These are phyloP conservation scores for Trichocladium antarcticum DNA, from an alignment of 495 filamentous ascomycete species.

Conservation along the genomic window DNA sequence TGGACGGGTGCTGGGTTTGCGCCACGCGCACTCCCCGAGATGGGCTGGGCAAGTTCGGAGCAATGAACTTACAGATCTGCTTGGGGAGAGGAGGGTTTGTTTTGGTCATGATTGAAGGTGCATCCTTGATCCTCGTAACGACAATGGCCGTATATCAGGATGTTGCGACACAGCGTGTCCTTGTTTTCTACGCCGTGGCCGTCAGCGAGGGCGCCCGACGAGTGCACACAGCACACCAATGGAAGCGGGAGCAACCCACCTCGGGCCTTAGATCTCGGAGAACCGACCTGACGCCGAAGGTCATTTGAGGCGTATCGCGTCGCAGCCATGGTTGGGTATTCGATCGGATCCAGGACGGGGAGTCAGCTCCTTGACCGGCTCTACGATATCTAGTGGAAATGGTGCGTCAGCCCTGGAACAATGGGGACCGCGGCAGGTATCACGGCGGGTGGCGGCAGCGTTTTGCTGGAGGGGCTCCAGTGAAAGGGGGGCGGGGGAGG, in stretches of 20 bases:
- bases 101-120: slow-evolving; percentile 78
- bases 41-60: not conserved
- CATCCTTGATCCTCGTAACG: slow-evolving; percentile 86
- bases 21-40: not conserved
- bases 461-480: not conserved
- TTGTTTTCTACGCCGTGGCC: slow-evolving; percentile 41
- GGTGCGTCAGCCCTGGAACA: slow-evolving; percentile 4
- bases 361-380: slow-evolving; percentile 15
- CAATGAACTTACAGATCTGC: slow-evolving; percentile 46
- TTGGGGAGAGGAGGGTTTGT: slow-evolving; percentile 43
- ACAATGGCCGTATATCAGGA: slow-evolving; percentile 89
- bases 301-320: slow-evolving; percentile 35
- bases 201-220: slow-evolving; percentile 6
- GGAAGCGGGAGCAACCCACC: slow-evolving; percentile 26
- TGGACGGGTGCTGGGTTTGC: not conserved
- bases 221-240: not conserved
- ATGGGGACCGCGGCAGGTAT: not conserved
- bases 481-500: not conserved
- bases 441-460: not conserved
- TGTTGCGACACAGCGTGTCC: slow-evolving; percentile 84
- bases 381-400: slow-evolving; percentile 23
- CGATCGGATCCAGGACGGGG: slow-evolving; percentile 11
- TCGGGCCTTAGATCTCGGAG: slow-evolving; percentile 41
- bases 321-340: slow-evolving; percentile 31
- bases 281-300: slow-evolving; percentile 39